phyloP scores from a whole-genome alignment of 2,329 filamentous ascomycete species.

The Trichoderma koningiopsis region DNA sequence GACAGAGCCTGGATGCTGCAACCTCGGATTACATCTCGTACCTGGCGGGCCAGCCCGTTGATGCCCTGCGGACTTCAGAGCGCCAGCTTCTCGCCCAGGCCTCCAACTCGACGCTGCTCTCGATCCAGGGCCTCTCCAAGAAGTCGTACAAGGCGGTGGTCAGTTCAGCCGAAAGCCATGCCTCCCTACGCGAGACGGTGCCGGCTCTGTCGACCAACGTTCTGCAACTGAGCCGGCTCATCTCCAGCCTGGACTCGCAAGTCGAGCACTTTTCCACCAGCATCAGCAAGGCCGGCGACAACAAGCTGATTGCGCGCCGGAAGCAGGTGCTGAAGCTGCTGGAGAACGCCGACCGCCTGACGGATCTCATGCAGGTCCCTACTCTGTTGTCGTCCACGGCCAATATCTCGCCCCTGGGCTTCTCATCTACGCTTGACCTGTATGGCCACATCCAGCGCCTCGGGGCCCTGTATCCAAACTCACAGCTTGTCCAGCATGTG shows the following conservation, averaged over 20 bases:
- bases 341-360: conserved; percentile 84
- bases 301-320: conserved; percentile 69
- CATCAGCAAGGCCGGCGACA: conserved; percentile 74
- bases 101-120: conserved; percentile 77
- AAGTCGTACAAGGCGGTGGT: conserved; percentile 86
- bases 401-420: conserved; percentile 66
- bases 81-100: conserved; percentile 77
- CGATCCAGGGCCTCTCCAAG: conserved; percentile 85
- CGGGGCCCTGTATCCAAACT: conserved; percentile 78
- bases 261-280: conserved; percentile 79
- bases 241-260: conserved; percentile 78
- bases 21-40: conserved; percentile 73
- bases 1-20: conserved; percentile 48
- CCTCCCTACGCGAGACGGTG: conserved; percentile 71
- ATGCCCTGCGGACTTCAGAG: conserved; percentile 73
- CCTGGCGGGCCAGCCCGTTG: conserved; percentile 74
- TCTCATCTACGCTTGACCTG: conserved; percentile 86
- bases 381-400: conserved; percentile 81
- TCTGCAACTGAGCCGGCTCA: conserved; percentile 66
- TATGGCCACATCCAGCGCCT: conserved; percentile 91
- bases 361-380: conserved; percentile 89
- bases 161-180: conserved; percentile 74
- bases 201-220: conserved; percentile 68
- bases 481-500: conserved; percentile 72
- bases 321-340: conserved; percentile 80